Percentiles rank a stretch among this genome's conserved stretches.
These are phyloP conservation scores for Pichia sp. DNA, from an alignment of 1,139 yeast species.

Conservation along the genomic window DNA sequence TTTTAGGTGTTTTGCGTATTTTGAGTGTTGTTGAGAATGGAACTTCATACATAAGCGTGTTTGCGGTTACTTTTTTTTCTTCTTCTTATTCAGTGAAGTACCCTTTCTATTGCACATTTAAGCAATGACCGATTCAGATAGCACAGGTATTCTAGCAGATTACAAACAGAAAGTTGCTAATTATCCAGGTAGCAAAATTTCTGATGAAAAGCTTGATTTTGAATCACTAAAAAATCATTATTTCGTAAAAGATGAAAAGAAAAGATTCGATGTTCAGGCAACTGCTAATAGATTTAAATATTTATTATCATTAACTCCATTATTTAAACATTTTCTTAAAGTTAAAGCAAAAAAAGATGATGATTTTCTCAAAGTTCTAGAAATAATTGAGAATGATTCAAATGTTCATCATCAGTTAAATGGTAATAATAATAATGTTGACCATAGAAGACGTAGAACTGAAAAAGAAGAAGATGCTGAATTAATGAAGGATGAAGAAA, in stretches of 20 bases:
- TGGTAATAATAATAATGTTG: not conserved
- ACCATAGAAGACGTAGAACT: slow-evolving; percentile 32
- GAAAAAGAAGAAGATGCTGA: slow-evolving; percentile 54
- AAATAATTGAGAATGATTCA: slow-evolving; percentile 33
- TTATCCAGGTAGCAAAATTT: too few species aligned
- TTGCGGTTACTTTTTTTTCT: too few species aligned
- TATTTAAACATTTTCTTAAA: slow-evolving; percentile 64
- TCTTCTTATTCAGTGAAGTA: too few species aligned
- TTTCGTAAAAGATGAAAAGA: slow-evolving; percentile 44
- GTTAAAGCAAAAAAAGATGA: slow-evolving; percentile 62
- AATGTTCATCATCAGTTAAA: not conserved
- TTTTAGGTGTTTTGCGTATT: too few species aligned
- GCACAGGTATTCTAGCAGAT: too few species aligned
- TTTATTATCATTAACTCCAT: slow-evolving; percentile 56
- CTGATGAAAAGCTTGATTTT: not conserved
- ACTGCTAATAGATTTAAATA: slow-evolving; percentile 61
- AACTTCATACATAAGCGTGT: too few species aligned
- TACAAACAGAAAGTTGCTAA: too few species aligned
- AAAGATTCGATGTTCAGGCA: slow-evolving; percentile 43
- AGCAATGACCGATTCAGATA: too few species aligned
- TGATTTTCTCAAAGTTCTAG: slow-evolving; percentile 44
- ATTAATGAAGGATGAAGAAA: slow-evolving; percentile 31
- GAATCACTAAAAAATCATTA: slow-evolving; percentile 27
- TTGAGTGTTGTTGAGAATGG: too few species aligned
- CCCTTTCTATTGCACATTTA: too few species aligned